Evolutionary conservation across 306 rosid species (phyloP).

Genomic region (Quercus bicolor): DNA sequence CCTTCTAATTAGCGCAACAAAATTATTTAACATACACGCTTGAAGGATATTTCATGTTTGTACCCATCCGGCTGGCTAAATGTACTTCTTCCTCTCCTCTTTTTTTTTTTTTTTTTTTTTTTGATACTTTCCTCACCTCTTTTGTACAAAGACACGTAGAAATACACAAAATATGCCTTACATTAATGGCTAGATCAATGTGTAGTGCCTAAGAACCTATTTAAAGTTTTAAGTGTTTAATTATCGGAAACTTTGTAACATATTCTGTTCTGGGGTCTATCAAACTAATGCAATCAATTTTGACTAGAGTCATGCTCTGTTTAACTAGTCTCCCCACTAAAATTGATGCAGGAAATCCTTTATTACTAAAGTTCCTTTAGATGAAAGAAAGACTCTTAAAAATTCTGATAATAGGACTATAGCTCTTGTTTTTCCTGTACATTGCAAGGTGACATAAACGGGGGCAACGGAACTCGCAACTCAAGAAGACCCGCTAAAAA

Average conservation of each 20-base stretch:
- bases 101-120: neutral
- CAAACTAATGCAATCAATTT: too few species aligned
- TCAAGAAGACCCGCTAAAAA: too few species aligned
- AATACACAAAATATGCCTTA: neutral
- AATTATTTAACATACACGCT: neutral
- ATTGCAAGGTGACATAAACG: neutral
- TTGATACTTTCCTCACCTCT: neutral
- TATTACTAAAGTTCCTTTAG: neutral
- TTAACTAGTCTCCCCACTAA: neutral
- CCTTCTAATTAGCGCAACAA: neutral
- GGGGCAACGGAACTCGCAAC: too few species aligned
- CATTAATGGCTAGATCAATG: neutral
- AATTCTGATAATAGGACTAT: neutral
- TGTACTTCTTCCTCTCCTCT: neutral
- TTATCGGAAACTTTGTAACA: too few species aligned
- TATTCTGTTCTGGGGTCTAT: too few species aligned
- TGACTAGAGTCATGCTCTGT: too few species aligned
- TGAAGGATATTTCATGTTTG: too few species aligned
- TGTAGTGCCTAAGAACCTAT: neutral
- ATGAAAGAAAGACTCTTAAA: neutral
- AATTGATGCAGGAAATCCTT: neutral
- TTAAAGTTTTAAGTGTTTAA: neutral
- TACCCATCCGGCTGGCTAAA: too few species aligned
- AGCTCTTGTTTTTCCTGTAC: neutral
- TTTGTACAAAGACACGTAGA: neutral